Evolutionary conservation across 805 yeast genomes (phyloP), one percentile per base, ranked within the genome.

Genomic region (Zygosaccharomyces pseudorouxii): DNA sequence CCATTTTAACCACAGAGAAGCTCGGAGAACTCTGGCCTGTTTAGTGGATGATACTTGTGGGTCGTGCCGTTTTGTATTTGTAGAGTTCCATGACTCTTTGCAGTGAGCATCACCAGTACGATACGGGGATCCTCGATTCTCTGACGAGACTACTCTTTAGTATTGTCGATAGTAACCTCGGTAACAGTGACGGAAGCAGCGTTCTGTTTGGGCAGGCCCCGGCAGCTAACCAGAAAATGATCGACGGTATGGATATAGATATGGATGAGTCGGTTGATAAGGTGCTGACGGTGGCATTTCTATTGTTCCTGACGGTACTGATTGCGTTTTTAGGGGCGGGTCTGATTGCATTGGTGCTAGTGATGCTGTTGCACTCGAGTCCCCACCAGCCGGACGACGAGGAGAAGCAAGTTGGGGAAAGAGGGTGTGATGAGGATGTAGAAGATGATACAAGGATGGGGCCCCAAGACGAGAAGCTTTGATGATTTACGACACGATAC

Each of bases 281-380:
- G 22, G 39, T 48, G 38, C 39, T 51, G 10, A 42, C 52, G 10
- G 40, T 48, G 9, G 51, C 42, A 27, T 38, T 51, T 31, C 42
- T 51, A 22, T 38, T 49, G 45, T 51, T 51, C 25, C 23, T 51
- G 14, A 31, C 49, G 29, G 55, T 51, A 5, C 35, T 48, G 42
- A 41, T 48, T 25, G 38, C 44, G 10, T 48, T 51, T 20, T 19
- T 51, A 30, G 39, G 44, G 8, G 41, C 47, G 33, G 55, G 55
- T 23, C 23, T 46, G 19, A 30, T 44, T 9, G 38, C 43, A 14
- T n/a, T 51, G 28, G 18, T 46, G 18, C 38, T 51, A 27, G 31
- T 51, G 23, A 29, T 41, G 25, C 36, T 41, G 28, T 22, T 41
- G 35, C 44, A 41, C 12, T 16, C 39, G 39, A 23, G 36, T 18